phyloP scores from a whole-genome alignment of 495 filamentous ascomycete genomes.

The Hypoxylon subgilvum region DNA sequence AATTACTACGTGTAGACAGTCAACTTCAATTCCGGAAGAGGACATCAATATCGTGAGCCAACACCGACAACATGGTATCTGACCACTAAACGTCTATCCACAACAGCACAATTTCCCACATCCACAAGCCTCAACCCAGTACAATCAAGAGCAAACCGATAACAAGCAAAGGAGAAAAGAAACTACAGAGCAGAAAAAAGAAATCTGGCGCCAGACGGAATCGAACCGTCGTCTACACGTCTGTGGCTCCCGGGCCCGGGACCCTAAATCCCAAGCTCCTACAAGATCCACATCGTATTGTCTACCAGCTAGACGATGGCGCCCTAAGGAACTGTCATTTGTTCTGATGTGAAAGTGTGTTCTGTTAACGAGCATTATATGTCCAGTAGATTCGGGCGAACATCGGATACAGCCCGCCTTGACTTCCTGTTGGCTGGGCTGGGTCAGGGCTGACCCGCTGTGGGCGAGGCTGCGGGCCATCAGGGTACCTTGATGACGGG shows the following conservation, averaged over 20 bases:
- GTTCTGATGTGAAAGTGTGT: neutral
- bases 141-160: too few species aligned
- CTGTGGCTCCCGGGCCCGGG: too few species aligned
- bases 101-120: too few species aligned
- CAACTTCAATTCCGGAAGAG: too few species aligned
- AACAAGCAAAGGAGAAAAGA: too few species aligned
- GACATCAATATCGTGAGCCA: too few species aligned
- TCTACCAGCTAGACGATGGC: conserved; percentile 25
- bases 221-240: conserved; percentile 33
- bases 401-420: neutral
- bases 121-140: too few species aligned
- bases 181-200: neutral
- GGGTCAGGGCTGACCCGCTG: conserved; percentile 7
- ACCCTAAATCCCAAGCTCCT: neutral
- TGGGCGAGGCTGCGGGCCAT: neutral
- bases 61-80: too few species aligned
- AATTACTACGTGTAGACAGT: too few species aligned
- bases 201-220: conserved; percentile 19
- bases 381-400: too few species aligned
- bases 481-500: too few species aligned
- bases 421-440: neutral
- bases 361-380: neutral
- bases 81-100: too few species aligned
- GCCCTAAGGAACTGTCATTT: conserved; percentile 1
- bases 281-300: conserved; percentile 13